phyloP scores from a whole-genome alignment of 345 rosid genomes.

The Syzygium grande region DNA sequence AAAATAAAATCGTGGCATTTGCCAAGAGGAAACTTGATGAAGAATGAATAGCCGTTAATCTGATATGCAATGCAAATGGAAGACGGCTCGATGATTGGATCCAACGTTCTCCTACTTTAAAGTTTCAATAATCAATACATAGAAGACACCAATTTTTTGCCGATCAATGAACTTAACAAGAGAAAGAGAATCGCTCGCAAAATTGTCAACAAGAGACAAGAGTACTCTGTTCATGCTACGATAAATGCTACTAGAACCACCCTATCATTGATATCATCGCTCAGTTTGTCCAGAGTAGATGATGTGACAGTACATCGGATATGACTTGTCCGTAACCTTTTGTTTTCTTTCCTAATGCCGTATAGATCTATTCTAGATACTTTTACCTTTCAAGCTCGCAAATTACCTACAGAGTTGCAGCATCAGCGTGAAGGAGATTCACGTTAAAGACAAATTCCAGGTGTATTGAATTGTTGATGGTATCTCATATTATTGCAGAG shows the following conservation, averaged over 20 bases:
- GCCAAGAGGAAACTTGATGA: neutral
- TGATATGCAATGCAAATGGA: neutral
- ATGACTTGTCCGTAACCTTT: neutral
- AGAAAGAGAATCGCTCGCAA: neutral
- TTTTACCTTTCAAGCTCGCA: neutral
- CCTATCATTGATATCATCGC: neutral
- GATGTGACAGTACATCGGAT: neutral
- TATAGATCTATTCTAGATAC: neutral
- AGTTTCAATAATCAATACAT: neutral
- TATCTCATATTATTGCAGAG: constrained; percentile 20
- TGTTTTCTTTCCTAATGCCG: neutral
- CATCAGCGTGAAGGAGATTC: neutral
- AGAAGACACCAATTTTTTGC: neutral
- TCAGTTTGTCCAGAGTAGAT: neutral
- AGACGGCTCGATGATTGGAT: neutral
- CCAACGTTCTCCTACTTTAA: neutral
- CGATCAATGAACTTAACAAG: neutral
- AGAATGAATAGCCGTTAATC: neutral
- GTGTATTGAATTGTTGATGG: neutral
- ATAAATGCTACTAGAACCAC: neutral
- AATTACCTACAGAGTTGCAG: neutral
- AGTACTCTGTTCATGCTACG: neutral
- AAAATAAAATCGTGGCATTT: neutral
- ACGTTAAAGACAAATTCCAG: neutral
- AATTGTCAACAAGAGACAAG: neutral